Evolutionary conservation across 345 rosid genomes (phyloP), one percentile per base, ranked within the genome.

Genomic region (Corchorus olitorius): DNA sequence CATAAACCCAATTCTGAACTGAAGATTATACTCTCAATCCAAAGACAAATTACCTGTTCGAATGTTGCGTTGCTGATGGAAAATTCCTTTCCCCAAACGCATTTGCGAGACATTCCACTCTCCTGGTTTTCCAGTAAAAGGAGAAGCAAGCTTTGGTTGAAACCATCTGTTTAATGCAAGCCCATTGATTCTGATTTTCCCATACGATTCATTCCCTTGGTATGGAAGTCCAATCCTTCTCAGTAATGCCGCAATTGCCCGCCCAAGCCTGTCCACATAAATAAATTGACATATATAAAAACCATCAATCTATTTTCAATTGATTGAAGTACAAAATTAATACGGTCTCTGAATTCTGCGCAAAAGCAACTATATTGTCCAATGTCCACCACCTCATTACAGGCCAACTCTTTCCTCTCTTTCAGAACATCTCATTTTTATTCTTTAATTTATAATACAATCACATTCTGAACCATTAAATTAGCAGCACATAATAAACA

Each of bases 141-240:
- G 93, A 61, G 88, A 88, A 65, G 82, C 85, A 11, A 90, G 90
- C 85, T 91, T 91, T 49, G 97, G 98, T 70, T 83, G 95, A 50
- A 94, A 83, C 97, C 98, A 94, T 78, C 93, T 89, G 82, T 82
- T 87, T 78, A 94, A 75, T 34, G 93, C 77, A 67, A 90, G 87
- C 45, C 98, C 98, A 59, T 79, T 89, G 79, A 94, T 90, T 83
- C 93, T 86, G 80, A 94, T 74, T 78, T 76, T 89, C 54, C 92
- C 94, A 48, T 68, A 84, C 34, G 96, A 89, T 69, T 83, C 98
- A 43, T 88, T 92, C 79, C 98, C 93, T 76, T 91, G 92, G 80
- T 89, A 91, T 34, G 89, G 81, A 73, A 94, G 73, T 43, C 88
- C 85, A 63, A 94, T 75, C 79, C 97, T 89, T 86, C 98, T 89